Evolutionary conservation across 768 basidiomycete genomes (phyloP), one percentile per base, ranked within the genome.

Genomic region (Lyophyllum atratum): DNA sequence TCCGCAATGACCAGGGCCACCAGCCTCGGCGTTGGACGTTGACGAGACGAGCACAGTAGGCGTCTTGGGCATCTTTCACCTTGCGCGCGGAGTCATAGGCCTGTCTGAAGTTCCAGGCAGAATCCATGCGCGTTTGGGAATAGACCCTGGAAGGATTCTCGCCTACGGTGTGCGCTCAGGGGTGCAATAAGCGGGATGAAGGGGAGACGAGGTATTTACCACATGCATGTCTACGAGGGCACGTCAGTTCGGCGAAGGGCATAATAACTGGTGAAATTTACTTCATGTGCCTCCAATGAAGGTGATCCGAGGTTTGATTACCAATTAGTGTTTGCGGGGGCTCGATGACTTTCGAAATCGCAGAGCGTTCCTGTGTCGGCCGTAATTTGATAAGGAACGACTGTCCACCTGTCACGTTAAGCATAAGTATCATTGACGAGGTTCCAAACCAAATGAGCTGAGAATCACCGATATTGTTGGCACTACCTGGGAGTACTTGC

Each of bases 261-360:
- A 33, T 8, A 2, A 9, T 39, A 44, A 28, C 17, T 25, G 15
- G 34, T 10, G 15, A 42, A 40, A 67, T 75, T 12, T 59, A 85
- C 83, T 93, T 93, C 82, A 93, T 89, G 61, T 92, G 89, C 56
- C 90, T 74, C 87, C 88, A 87, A 37, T 79, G 76, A 17, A 80
- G 65, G 1, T 73, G 73, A 21, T 70, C 68, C 9, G 70, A 76
- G 61, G 34, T 71, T 70, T 49, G 71, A 61, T 63, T 83, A 74
- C 52, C 86, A 69, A 29, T 64, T 2, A 75, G 60, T 0, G 78
- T 73, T 59, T 80, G 84, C 0, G 92, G 91, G 0, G 90, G 85
- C 49, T 95, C 92, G 15, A 94, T 75, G 3, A 91, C 76, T 74
- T 86, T 82, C 0, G 86, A 82, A 15, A 81, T 81, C 0, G 86